Evolutionary conservation across 2,329 filamentous ascomycete species (phyloP), one percentile per base, ranked within the genome.

Genomic region (Aspergillus pseudoviridinutans): DNA sequence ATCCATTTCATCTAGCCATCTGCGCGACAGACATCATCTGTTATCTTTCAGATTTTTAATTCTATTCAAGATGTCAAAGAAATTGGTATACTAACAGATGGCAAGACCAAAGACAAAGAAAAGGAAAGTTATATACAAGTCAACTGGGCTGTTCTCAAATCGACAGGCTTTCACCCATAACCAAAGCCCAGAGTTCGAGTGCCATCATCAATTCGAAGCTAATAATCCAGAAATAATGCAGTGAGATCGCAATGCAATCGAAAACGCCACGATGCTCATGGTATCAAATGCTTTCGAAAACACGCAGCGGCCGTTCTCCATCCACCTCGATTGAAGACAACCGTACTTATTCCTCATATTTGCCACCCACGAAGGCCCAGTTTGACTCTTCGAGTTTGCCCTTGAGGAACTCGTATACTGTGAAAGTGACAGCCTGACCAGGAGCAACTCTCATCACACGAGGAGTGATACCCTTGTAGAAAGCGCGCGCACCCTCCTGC

Each of bases 391-490:
- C 89, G 62, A 92, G 76, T 75, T 85, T 87, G 59, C 87, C 84
- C 78, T 87, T 90, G 59, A 92, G 77, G 73, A 73, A 91, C 75
- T 92, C 89, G 74, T 92, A 92, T 64, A 92, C 89, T 1, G 76
- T 87, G 66, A 89, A 89, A 2, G 86, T 89, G 49, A 89, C 86
- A 20, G 87, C 94, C 80, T 99, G 94, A 50, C 94, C 94, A 7
- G 94, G 94, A 27, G 94, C 94, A 54, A 99, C 94, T 70, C 94
- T 87, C 92, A 97, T 97, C 66, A 99, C 90, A 68, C 94, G 86
- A 6, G 94, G 94, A 50, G 94, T 99, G 77, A 99, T 99, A 68
- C 94, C 94, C 84, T 97, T 97, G 82, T 96, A 99, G 79, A 99
- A 99, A 50, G 94, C 94, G 68, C 91, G 87, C 66, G 93, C 82